Percentiles rank a stretch among this genome's conserved stretches.
Conservation (phyloP, 345 rosid genomes). For the Syzygium aromaticum region DNA sequence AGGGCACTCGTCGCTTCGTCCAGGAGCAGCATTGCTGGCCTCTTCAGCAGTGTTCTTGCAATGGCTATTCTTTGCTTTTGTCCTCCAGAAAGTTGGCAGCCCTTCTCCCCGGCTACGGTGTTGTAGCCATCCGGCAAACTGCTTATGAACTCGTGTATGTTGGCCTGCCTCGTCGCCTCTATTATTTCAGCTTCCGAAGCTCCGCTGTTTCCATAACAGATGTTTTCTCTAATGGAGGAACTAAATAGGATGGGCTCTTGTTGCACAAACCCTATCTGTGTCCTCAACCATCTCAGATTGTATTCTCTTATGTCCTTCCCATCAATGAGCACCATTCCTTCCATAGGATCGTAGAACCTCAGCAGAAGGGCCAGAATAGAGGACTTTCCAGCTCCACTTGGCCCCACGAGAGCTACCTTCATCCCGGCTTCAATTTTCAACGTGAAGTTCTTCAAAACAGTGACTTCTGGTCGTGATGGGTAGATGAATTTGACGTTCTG, state of each 20-base stretch:
- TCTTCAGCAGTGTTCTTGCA: slow-evolving; percentile 47
- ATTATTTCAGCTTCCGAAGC: slow-evolving; percentile 45
- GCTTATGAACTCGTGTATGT: slow-evolving; percentile 42
- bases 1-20: slow-evolving; percentile 94
- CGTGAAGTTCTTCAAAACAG: slow-evolving; percentile 37
- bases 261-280: slow-evolving; percentile 43
- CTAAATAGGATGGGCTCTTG: slow-evolving; percentile 53
- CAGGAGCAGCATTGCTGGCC: slow-evolving; percentile 47
- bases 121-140: slow-evolving; percentile 42
- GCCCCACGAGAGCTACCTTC: slow-evolving; percentile 46
- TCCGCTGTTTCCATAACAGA: slow-evolving; percentile 28
- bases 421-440: slow-evolving; percentile 37
- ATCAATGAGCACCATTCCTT: slow-evolving; percentile 35
- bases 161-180: slow-evolving; percentile 37
- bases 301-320: slow-evolving; percentile 23
- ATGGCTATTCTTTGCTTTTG: slow-evolving; percentile 63
- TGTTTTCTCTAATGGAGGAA: slow-evolving; percentile 38
- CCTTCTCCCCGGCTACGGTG: slow-evolving; percentile 53
- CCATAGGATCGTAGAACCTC: slow-evolving; percentile 33
- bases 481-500: slow-evolving; percentile 39
- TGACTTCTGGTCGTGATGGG: slow-evolving; percentile 48
- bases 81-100: slow-evolving; percentile 59
- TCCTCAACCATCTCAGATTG: slow-evolving; percentile 34
- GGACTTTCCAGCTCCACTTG: slow-evolving; percentile 64
- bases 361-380: slow-evolving; percentile 47